Evolutionary conservation across 75 land plant species (phyloP), one percentile per base, ranked within the genome.

Genomic region (Selaginella moellendorffii): DNA sequence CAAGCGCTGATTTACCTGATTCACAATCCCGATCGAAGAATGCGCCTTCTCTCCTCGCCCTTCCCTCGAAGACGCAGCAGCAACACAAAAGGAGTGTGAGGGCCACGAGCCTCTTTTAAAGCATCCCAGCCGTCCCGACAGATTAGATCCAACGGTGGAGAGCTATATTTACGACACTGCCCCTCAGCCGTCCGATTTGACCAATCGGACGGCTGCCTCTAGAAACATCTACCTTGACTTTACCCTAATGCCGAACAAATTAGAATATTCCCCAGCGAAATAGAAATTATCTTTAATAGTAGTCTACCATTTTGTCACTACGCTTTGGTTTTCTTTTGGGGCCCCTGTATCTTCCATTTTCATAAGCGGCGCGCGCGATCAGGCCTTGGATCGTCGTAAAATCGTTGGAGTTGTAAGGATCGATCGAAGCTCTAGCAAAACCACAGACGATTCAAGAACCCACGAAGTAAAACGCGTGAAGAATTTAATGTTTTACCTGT

Each of bases 261-360:
- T n/a, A n/a, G n/a, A n/a, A n/a, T n/a, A n/a, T n/a, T n/a, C n/a
- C n/a, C n/a, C n/a, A n/a, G n/a, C n/a, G n/a, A n/a, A n/a, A n/a
- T n/a, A n/a, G n/a, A n/a, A n/a, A n/a, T n/a, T n/a, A n/a, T n/a
- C 46, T 14, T 36, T 36, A 36, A 14, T 36, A 36, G 46, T 36
- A 89, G 53, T 89, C 95, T 0, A 88, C 86, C 79, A 67, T 69
- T 30, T 81, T 26, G 8, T 79, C 73, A 29, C 79, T 78, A 14
- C 28, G 26, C 9, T 76, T 80, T 23, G 71, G 42, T 2, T 76
- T 62, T 56, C 75, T 24, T 69, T 71, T 71, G 10, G 82, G 90
- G 46, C 73, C 78, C 62, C 65, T 74, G 64, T 81, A 88, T 31
- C 96, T 79, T 1, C 85, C 87, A 77, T 93, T 93, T 75, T 83